Evolutionary conservation across 176 grass and related monocot species (phyloP).

Genomic region (Cenchrus fungigraminus): DNA sequence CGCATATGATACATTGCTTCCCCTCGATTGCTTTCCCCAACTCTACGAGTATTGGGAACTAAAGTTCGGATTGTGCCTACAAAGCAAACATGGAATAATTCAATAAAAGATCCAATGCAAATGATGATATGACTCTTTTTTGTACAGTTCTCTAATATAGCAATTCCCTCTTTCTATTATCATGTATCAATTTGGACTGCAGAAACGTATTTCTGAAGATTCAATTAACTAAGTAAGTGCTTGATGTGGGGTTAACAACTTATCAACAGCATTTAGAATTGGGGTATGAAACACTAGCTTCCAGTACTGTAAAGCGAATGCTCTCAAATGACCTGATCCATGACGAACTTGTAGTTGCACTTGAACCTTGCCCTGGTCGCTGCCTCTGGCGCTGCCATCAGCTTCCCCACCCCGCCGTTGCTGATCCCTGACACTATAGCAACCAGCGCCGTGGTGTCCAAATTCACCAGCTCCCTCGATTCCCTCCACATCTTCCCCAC

Average conservation of each 20-base stretch:
- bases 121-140: neutral
- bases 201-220: constrained; percentile 4
- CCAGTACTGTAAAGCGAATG: neutral
- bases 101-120: neutral
- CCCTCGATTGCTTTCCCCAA: constrained; percentile 54
- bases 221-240: neutral
- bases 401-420: constrained; percentile 64
- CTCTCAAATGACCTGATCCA: constrained; percentile 65
- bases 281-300: constrained; percentile 2
- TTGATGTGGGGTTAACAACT: neutral
- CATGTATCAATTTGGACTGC: neutral
- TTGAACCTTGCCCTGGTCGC: constrained; percentile 78
- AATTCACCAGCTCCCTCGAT: constrained; percentile 70
- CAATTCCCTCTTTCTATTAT: neutral
- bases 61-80: constrained; percentile 70
- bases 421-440: constrained; percentile 89
- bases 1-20: constrained; percentile 78
- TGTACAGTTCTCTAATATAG: neutral
- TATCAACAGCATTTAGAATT: neutral
- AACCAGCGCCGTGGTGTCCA: constrained; percentile 86
- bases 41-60: constrained; percentile 67
- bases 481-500: constrained; percentile 50
- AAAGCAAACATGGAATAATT: constrained; percentile 38
- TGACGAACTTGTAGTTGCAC: constrained; percentile 85
- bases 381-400: constrained; percentile 51